Percentiles rank a stretch among this genome's conserved stretches.
These are phyloP conservation scores for Castanea crenata DNA, from an alignment of 306 rosid species.

Conservation along the genomic window DNA sequence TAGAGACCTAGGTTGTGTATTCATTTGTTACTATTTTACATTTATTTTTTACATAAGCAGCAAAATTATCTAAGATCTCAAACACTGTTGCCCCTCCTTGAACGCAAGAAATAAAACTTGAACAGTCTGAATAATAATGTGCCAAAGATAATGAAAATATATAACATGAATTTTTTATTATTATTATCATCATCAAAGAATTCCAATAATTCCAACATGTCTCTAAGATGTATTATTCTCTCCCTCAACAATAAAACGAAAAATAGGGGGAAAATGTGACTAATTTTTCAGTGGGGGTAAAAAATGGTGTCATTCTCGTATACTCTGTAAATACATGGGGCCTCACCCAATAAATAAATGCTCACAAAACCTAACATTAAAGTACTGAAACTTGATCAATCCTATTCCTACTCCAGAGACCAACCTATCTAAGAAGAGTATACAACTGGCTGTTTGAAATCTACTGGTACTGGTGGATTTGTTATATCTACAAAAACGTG, in stretches of 20 bases:
- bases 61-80: too few species aligned
- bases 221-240: not conserved
- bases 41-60: too few species aligned
- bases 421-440: conserved; percentile 10
- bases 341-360: not conserved
- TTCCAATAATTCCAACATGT: not conserved
- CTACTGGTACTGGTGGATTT: conserved; percentile 11
- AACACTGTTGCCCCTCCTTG: too few species aligned
- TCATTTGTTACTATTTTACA: too few species aligned
- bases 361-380: not conserved
- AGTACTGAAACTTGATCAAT: not conserved
- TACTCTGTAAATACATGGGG: not conserved
- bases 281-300: not conserved
- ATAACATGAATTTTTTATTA: not conserved
- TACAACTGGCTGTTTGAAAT: conserved; percentile 14
- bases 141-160: not conserved
- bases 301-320: not conserved
- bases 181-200: too few species aligned
- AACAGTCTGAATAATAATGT: not conserved
- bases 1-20: too few species aligned
- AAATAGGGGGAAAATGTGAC: too few species aligned
- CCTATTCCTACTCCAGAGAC: conserved; percentile 10
- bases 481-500: conserved; percentile 32
- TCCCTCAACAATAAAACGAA: not conserved
- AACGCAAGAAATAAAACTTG: too few species aligned